phyloP scores from a whole-genome alignment of 2,329 filamentous ascomycete genomes.

The Alternaria postmessia region DNA sequence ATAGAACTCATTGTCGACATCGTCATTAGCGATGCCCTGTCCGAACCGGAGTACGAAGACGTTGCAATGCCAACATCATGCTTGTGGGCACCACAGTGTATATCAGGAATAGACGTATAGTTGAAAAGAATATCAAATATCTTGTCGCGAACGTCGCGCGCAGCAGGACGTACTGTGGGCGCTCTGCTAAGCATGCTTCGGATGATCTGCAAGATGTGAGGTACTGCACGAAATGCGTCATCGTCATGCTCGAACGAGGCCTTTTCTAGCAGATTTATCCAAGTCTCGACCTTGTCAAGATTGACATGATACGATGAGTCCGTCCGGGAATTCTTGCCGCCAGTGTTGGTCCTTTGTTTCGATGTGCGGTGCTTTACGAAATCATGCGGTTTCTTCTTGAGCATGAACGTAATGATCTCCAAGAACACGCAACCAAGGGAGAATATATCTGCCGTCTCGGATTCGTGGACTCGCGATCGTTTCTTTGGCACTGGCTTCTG shows the following conservation, averaged over 20 bases:
- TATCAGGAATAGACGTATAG: conserved; percentile 41
- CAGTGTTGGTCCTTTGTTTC: conserved; percentile 64
- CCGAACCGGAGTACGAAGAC: conserved; percentile 37
- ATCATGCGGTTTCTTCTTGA: conserved; percentile 71
- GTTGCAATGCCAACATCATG: conserved; percentile 38
- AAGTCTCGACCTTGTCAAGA: conserved; percentile 71
- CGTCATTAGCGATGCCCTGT: conserved; percentile 38
- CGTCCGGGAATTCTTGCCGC: conserved; percentile 62
- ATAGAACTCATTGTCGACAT: conserved; percentile 42
- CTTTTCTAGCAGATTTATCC: conserved; percentile 69
- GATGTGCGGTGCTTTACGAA: conserved; percentile 72
- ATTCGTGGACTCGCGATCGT: conserved; percentile 43
- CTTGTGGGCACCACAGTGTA: conserved; percentile 47
- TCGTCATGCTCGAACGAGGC: conserved; percentile 59
- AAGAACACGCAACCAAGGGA: conserved; percentile 76
- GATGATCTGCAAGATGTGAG: conserved; percentile 52
- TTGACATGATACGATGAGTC: conserved; percentile 79
- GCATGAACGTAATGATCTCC: conserved; percentile 72
- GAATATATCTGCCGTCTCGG: conserved; percentile 70
- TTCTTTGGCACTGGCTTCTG: conserved; percentile 39
- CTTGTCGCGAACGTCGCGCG: conserved; percentile 52
- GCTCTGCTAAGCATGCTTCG: conserved; percentile 54
- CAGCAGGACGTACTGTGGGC: conserved; percentile 52
- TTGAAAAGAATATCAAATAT: conserved; percentile 43
- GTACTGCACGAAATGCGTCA: conserved; percentile 51